Base-by-base conservation (phyloP, 257 asterid genomes). In the Lithospermum erythrorhizon region DNA sequence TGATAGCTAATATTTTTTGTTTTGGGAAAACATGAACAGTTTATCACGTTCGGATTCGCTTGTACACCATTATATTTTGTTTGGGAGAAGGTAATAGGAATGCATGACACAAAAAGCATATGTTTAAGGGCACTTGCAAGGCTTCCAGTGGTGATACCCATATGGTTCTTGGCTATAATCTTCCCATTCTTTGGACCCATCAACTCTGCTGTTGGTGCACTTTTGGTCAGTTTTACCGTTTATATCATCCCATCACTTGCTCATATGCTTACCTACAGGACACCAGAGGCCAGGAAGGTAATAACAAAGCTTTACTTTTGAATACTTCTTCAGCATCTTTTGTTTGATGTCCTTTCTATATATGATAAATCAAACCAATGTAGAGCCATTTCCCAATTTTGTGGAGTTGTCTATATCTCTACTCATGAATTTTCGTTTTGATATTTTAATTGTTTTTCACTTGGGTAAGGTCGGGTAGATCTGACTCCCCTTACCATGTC, bases 161-260 rank as follows among this genome's bases (percentile, higher is more conserved):
- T 90, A 61, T 90, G 98, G 98, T 90, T 90, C 78, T 64, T 90
- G 82, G 98, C 98, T 35, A 90, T 90, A 22, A 78, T 87, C 62
- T 90, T 90, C 83, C 98, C 98, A 0, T 90, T 90, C 70, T 90
- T 90, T 21, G 98, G 98, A 22, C 96, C 96, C 3, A 90, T 90
- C 23, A 90, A 90, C 67, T 90, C 96, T 0, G 95, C 97, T 0
- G 97, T 90, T 9, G 97, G 97, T 35, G 96, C 97, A 14, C 96
- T 90, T 58, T 66, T 90, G 25, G 97, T 90, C 67, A 90, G 91
- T 53, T 90, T 90, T 88, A 90, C 97, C 1, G 97, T 90, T 74
- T 90, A 90, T 81, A 78, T 90, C 59, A 83, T 90, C 64, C 98
- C 98, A 0, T 75, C 98, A 52, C 67, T 82, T 0, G 98, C 98